Base-by-base conservation (phyloP, 768 basidiomycete genomes). In the Termitomyces sp. region DNA sequence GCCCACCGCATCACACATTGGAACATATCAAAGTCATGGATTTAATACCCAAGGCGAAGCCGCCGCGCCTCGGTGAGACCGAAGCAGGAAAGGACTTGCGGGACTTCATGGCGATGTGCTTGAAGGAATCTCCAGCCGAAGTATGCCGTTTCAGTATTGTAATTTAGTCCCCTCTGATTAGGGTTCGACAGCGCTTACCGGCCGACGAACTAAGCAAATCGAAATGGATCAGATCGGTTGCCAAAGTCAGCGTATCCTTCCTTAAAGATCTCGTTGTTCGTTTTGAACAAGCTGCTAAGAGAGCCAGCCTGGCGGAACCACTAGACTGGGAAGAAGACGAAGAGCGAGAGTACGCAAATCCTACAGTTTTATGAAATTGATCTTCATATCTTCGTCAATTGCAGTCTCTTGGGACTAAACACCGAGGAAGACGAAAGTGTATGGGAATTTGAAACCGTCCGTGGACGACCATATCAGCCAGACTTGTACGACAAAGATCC, bases 181-280 rank as follows among this genome's bases (percentile, higher is more conserved):
- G 64, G 54, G 34, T 3, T 55, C 47, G 43, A 34, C 61, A 98
- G 93, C 87, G 97, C 48, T 76, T 91, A 16, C 80, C 87, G 2
- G 94, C 97, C 13, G 97, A 98, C 57, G 95, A 98, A 62, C 79
- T 99, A 3, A 66, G 77, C 3, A 94, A 89, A 69, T 82, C 85
- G 29, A 95, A 89, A 67, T 98, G 96, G 94, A 93, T 98, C 63
- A 93, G 89, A 66, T 78, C 82, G 8, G 70, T 83, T 5, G 74
- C 84, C 8, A 95, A 88, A 76, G 72, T 80, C 1, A 79, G 84
- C 1, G 74, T 94, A 14, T 76, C 85, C 0, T 74, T 83, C 18
- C 74, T 98, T 18, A 87, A 86, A 62, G 97, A 98, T 55, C 78
- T 98, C 32, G 79, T 97, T 47, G 72, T 83, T 26, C 86, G 87